Evolutionary conservation across 2,329 filamentous ascomycete genomes (phyloP).

Genomic region (Periconia macrospinosa): DNA sequence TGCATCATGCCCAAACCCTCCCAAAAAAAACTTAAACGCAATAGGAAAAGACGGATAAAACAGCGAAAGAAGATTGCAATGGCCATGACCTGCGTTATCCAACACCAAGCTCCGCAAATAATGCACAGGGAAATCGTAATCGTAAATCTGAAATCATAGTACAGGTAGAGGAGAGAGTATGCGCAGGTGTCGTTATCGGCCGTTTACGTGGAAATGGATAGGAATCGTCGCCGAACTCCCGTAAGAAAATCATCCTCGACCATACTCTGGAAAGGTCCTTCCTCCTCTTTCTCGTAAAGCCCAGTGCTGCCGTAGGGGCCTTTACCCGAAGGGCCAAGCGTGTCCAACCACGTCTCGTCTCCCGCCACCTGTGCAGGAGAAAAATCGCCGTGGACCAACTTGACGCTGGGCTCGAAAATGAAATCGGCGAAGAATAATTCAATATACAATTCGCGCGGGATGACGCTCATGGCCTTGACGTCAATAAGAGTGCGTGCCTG

Average conservation of each 20-base stretch:
- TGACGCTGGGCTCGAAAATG: slow-evolving; percentile 53
- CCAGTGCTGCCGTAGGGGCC: slow-evolving; percentile 55
- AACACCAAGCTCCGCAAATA: slow-evolving; percentile 35
- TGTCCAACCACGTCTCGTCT: slow-evolving; percentile 46
- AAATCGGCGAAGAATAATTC: slow-evolving; percentile 56
- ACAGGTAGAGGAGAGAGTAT: slow-evolving; percentile 21
- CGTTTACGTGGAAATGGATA: slow-evolving; percentile 41
- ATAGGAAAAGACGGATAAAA: not conserved
- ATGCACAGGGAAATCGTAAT: slow-evolving; percentile 30
- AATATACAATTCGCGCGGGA: slow-evolving; percentile 46
- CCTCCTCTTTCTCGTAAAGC: slow-evolving; percentile 53
- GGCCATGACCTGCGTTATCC: slow-evolving; percentile 34
- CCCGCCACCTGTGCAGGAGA: slow-evolving; percentile 44
- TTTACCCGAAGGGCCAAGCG: slow-evolving; percentile 44
- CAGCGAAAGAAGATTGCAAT: slow-evolving; percentile 21
- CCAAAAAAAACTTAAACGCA: slow-evolving; percentile 14
- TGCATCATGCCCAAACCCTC: not conserved
- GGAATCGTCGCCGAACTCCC: slow-evolving; percentile 38
- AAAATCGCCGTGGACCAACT: slow-evolving; percentile 54
- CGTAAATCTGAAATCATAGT: slow-evolving; percentile 19
- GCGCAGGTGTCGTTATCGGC: slow-evolving; percentile 14
- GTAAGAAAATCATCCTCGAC: slow-evolving; percentile 43
- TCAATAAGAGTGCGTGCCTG: slow-evolving; percentile 47
- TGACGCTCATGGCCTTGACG: slow-evolving; percentile 40
- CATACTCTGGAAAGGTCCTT: slow-evolving; percentile 44